Base-by-base conservation (phyloP, 768 basidiomycete genomes). In the Leccinellum luteum region DNA sequence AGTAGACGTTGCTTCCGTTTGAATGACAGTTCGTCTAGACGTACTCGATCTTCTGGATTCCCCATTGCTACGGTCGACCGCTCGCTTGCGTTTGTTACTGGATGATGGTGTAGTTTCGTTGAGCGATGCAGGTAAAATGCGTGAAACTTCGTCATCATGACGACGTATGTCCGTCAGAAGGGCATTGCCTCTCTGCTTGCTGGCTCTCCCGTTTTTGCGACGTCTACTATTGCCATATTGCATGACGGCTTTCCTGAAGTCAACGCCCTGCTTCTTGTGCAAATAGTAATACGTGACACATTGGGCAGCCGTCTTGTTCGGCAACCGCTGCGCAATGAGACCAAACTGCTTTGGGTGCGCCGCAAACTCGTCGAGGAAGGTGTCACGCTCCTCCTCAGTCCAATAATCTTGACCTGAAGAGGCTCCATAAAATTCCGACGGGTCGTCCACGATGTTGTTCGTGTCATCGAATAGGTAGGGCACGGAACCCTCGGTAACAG, bases 251-350 rank as follows among this genome's bases (percentile, higher is more conserved):
- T 86, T 84, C 55, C 90, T 84, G 74, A 94, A 95, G 73, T 94
- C 89, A 67, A 94, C 91, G 35, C 81, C 73, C 64, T 81, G 82
- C 75, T 94, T 93, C 81, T 98, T 98, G 76, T 94, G 91, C 51
- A 96, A 77, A 72, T 98, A 98, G 74, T 98, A 98, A 74, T 85
- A 96, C 50, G 88, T 83, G 48, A 98, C 90, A 68, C 94, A 97
- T 79, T 97, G 90, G 0, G 86, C 79, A 1, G 91, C 77, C 2
- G 91, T 87, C 79, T 97, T 98, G 78, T 92, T 81, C 5, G 89
- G 84, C 13, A 98, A 74, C 62, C 77, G 82, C 23, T 85, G 81
- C 0, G 95, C 86, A 57, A 98, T 94, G 66, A 87, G 80, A n/a
- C 94, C 95, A 65, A 98, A 98, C 69, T 98, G 95, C 69, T 98